Percentiles rank a stretch among this genome's conserved stretches.
Evolutionary conservation across 208 protist genomes (phyloP).

Genomic region (Trypanosoma platydactyli): DNA sequence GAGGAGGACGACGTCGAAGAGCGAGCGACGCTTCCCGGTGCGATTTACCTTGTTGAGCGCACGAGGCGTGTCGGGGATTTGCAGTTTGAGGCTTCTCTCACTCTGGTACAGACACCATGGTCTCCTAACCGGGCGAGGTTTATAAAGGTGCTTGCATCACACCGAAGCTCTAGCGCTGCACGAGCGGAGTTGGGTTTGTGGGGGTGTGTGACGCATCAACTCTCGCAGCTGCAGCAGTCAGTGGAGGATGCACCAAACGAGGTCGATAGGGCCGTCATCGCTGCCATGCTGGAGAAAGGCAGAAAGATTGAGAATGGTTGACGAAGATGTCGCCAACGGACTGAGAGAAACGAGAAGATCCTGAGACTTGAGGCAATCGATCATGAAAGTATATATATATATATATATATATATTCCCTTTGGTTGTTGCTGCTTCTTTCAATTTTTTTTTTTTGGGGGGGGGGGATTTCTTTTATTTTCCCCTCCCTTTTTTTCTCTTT

Average conservation of each 20-base stretch:
- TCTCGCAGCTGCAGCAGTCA: background rate
- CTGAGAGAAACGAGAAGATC: constrained; percentile 1
- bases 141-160: constrained; percentile 15
- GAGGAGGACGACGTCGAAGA: constrained; percentile 30
- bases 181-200: constrained; percentile 20
- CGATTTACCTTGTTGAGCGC: constrained; percentile 30
- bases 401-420: constrained; percentile 3
- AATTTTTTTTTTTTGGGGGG: constrained; percentile 2
- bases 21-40: constrained; percentile 7
- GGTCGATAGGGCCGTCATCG: constrained; percentile 20
- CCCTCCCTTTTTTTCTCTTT: constrained; percentile 10
- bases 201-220: constrained; percentile 13
- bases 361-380: background rate
- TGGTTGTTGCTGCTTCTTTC: background rate
- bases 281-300: background rate
- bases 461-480: constrained; percentile 8
- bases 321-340: no score
- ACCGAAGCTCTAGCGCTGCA: background rate
- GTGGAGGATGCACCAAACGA: background rate
- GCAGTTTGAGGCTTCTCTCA: constrained; percentile 19
- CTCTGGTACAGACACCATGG: constrained; percentile 24
- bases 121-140: constrained; percentile 12
- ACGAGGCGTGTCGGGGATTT: background rate
- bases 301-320: background rate
- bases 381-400: constrained; percentile 12